Evolutionary conservation across 2,329 filamentous ascomycete genomes (phyloP).

Genomic region (Verticillium alfalfae): DNA sequence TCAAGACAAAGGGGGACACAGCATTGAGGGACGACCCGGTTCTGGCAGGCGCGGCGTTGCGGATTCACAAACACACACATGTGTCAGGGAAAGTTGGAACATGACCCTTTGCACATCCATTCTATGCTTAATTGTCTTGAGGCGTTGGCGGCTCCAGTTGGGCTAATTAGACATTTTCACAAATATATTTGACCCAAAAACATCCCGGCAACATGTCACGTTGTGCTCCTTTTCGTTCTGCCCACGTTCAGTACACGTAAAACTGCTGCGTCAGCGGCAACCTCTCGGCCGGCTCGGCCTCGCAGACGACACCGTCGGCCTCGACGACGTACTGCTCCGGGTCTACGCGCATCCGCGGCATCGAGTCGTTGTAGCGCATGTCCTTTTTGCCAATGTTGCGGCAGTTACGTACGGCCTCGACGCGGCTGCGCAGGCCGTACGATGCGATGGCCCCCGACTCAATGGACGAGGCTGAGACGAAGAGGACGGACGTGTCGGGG

Average conservation of each 20-base stretch:
- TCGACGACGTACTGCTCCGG: slow-evolving; percentile 85
- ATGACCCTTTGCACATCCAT: background rate
- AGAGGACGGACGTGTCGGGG: slow-evolving; percentile 69
- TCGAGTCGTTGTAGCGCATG: slow-evolving; percentile 83
- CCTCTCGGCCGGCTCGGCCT: slow-evolving; percentile 63
- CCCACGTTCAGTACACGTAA: slow-evolving; percentile 54
- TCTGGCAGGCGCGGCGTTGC: background rate
- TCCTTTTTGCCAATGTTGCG: slow-evolving; percentile 72
- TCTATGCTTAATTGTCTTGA: background rate
- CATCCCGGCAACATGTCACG: too few relatives aligned
- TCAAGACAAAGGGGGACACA: background rate
- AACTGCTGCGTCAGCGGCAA: slow-evolving; percentile 74
- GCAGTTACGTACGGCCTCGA: slow-evolving; percentile 76
- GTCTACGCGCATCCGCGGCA: slow-evolving; percentile 86
- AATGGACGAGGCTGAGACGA: slow-evolving; percentile 72
- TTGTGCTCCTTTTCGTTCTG: too few relatives aligned
- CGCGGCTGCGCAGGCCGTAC: slow-evolving; percentile 72
- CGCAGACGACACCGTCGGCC: slow-evolving; percentile 72
- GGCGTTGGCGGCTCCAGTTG: background rate
- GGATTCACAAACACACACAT: background rate
- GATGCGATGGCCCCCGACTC: slow-evolving; percentile 58
- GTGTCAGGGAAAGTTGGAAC: background rate
- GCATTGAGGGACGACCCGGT: background rate
- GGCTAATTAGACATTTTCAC: background rate
- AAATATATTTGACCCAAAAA: too few relatives aligned